Base-by-base conservation (phyloP, 768 basidiomycete genomes). In the Pholiota microspora region DNA sequence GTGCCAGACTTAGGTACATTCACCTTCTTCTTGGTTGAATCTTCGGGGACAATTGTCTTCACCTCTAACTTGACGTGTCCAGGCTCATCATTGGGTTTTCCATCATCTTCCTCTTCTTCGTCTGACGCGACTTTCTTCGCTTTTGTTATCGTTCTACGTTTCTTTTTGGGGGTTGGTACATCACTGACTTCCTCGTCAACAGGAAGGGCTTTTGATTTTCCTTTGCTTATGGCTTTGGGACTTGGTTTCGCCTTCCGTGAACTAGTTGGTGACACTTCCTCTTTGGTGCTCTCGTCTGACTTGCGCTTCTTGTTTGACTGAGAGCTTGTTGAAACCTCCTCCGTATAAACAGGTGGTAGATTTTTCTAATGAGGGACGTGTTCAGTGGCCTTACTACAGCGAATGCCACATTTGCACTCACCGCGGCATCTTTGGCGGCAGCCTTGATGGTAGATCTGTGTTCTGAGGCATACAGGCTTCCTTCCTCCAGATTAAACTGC, bases 371-470 rank as follows among this genome's bases (percentile, higher is more conserved):
- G n/a, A n/a, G n/a, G n/a, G n/a, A n/a, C n/a, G n/a, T n/a, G n/a
- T n/a, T n/a, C n/a, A n/a, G n/a, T n/a, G n/a, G n/a, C n/a, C n/a
- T n/a, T n/a, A n/a, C n/a, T n/a, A n/a, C n/a, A n/a, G n/a, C n/a
- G n/a, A n/a, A n/a, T n/a, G n/a, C 36, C 36, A 32, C 3, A 23
- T 29, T 34, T 5, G 44, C 40, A 61, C 69, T 29, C 50, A 77
- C 75, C 62, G 77, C 45, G n/a, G 72, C 71, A 12, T 65, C 67
- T n/a, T 64, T 61, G 24, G 74, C 73, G 3, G 72, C 73, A 8
- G 62, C 56, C 58, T 81, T 85, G 23, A 89, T 63, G 2, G 71
- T 62, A 13, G 59, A 54, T 62, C 77, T 87, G 67, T 77, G 81
- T 45, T 76, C 69, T 16, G 69, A 63, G 24, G 55, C 60, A 25